Percentiles rank a stretch among this genome's conserved stretches.
These are phyloP conservation scores for Larix kaempferi DNA, from an alignment of 75 land plant species.

Conservation along the genomic window DNA sequence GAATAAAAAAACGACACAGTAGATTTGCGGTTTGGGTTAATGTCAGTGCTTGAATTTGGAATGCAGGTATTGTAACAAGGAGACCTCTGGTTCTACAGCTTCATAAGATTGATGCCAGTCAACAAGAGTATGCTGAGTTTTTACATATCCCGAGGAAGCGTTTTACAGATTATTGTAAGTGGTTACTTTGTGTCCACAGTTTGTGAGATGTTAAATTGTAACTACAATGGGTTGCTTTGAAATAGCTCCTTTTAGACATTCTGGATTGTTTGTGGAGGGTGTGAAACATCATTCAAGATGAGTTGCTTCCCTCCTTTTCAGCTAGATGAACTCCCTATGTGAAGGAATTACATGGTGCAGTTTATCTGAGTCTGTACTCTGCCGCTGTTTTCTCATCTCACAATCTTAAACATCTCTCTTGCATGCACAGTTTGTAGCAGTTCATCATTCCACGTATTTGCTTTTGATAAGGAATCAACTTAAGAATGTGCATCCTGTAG, in stretches of 20 bases:
- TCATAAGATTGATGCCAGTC: slow-evolving; percentile 24
- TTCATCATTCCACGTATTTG: too few relatives aligned
- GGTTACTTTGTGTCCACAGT: not conserved
- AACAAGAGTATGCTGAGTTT: slow-evolving; percentile 33
- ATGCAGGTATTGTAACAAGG: slow-evolving; percentile 35
- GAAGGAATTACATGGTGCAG: not conserved
- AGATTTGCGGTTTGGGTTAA: not conserved
- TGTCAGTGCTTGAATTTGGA: not conserved
- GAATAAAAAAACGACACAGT: not conserved
- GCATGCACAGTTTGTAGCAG: too few relatives aligned
- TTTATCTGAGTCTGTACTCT: not conserved
- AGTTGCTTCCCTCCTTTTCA: not conserved
- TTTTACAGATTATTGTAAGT: slow-evolving; percentile 25
- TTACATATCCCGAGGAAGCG: slow-evolving; percentile 33
- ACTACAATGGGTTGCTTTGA: not conserved
- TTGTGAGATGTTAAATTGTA: not conserved
- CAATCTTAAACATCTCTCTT: not conserved
- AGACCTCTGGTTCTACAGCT: slow-evolving; percentile 36
- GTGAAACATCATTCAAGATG: not conserved
- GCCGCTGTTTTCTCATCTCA: not conserved
- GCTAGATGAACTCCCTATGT: not conserved
- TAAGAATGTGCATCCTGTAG: too few relatives aligned
- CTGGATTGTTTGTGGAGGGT: not conserved
- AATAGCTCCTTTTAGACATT: not conserved
- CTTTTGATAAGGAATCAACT: too few relatives aligned